A percentile compares a stretch with the other conserved stretches of the same genome.
Conservation (phyloP, 1,284 basidiomycete species). For the Puccinia brachypodii region DNA sequence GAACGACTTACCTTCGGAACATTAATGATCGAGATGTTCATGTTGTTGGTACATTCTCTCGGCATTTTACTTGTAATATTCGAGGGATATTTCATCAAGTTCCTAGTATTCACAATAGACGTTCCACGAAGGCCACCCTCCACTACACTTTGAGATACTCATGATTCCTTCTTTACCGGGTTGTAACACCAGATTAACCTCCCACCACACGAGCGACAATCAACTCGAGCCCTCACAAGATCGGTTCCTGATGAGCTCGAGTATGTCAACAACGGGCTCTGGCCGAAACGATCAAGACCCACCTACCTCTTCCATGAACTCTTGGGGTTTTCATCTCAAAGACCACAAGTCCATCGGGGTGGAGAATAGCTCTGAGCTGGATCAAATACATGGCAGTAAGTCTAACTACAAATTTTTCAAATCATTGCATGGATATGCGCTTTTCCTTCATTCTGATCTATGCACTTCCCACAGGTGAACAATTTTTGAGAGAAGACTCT, state of each 20-base stretch:
- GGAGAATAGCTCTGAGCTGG: not conserved
- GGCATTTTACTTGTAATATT: not conserved
- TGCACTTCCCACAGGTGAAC: not conserved
- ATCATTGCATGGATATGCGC: not conserved
- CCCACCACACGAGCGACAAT: not conserved
- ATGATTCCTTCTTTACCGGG: not conserved
- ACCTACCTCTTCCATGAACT: not conserved
- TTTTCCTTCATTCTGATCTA: conserved; percentile 8
- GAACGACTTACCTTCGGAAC: not conserved
- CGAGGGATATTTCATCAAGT: not conserved
- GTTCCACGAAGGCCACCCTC: not conserved
- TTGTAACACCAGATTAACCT: not conserved
- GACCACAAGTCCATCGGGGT: not conserved
- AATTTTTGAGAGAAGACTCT: conserved; percentile 5
- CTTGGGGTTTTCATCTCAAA: conserved; percentile 8
- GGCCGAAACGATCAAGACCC: not conserved
- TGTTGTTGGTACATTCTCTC: no score
- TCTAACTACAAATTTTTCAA: not conserved
- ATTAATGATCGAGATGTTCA: not conserved
- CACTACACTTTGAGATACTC: not conserved
- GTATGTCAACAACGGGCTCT: not conserved
- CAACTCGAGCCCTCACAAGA: conserved; percentile 6
- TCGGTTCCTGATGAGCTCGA: not conserved
- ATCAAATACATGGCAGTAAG: not conserved
- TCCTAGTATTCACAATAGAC: not conserved